Evolutionary conservation across 2,329 filamentous ascomycete genomes (phyloP).

Genomic region (Xylaria sp.): DNA sequence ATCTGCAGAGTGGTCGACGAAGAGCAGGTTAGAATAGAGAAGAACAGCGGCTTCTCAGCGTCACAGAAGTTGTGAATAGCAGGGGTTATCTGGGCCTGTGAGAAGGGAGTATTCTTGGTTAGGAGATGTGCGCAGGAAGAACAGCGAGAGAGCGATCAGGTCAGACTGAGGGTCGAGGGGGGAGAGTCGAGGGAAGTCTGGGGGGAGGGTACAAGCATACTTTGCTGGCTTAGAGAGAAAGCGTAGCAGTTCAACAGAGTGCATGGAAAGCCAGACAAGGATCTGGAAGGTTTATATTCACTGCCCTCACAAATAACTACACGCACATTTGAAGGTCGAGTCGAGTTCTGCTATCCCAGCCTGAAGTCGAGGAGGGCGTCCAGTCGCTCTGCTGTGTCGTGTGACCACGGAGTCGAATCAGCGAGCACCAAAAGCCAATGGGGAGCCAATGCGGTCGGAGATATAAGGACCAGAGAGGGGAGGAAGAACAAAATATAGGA

Average conservation of each 20-base stretch:
- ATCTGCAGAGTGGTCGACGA: constrained; percentile 43
- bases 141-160: neutral
- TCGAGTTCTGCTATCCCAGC: neutral
- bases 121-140: neutral
- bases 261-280: constrained; percentile 63
- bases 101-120: constrained; percentile 4
- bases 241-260: constrained; percentile 81
- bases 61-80: constrained; percentile 23
- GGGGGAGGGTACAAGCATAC: constrained; percentile 46
- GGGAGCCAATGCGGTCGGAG: neutral
- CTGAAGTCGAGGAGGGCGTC: neutral
- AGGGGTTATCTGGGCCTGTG: constrained; percentile 58
- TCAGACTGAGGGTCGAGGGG: neutral
- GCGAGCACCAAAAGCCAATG: neutral
- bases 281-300: constrained; percentile 21
- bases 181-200: constrained; percentile 2
- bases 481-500: neutral
- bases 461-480: neutral
- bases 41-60: constrained; percentile 8
- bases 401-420: constrained; percentile 16
- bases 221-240: constrained; percentile 94
- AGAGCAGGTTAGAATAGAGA: constrained; percentile 6
- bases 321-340: neutral
- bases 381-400: constrained; percentile 17
- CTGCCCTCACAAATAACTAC: constrained; percentile 18